Base-by-base conservation (phyloP, 2,329 filamentous ascomycete genomes). In the Fusarium chaquense region DNA sequence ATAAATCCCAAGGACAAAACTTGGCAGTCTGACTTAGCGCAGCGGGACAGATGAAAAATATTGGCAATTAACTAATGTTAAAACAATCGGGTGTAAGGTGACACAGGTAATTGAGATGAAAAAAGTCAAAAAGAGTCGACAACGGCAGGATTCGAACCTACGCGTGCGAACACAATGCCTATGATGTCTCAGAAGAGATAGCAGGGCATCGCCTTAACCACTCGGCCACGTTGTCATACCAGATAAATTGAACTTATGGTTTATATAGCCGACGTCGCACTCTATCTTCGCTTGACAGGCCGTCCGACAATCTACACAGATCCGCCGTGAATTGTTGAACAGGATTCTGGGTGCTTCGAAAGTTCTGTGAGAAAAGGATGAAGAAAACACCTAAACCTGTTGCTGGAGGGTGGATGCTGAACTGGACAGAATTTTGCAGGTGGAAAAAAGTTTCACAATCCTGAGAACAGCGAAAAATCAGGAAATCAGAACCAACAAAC, bases 141-240 rank as follows among this genome's bases (percentile, higher is more conserved):
- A 65, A 65, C 62, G 60, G 62, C 62, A 65, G 62, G 62, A 65
- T 65, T 65, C 62, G 62, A 65, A 65, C 62, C 62, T 65, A 65
- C 62, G 62, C 62, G 60, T 65, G 60, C 62, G 62, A 65, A 65
- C 60, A 65, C 62, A 65, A 65, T 65, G 62, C 62, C 62, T 65
- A 47, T 65, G 45, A 65, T 59, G 62, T 65, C 61, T 59, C 60
- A 5, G 9, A 47, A 36, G 35, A 62, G 62, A 65, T 65, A 65
- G 62, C 62, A 65, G 62, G 62, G 62, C 62, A 65, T 65, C 62
- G 62, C 62, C 62, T 65, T 65, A 65, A 65, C 62, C 62, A 65
- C 62, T 65, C 62, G 60, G 62, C 62, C 62, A 65, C 52, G 61
- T 65, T 65, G 62, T 65, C 62, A 52, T 58, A 8, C 7, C 6